Conservation (phyloP, 1,284 basidiomycete species). For the Schizophyllum commune region DNA sequence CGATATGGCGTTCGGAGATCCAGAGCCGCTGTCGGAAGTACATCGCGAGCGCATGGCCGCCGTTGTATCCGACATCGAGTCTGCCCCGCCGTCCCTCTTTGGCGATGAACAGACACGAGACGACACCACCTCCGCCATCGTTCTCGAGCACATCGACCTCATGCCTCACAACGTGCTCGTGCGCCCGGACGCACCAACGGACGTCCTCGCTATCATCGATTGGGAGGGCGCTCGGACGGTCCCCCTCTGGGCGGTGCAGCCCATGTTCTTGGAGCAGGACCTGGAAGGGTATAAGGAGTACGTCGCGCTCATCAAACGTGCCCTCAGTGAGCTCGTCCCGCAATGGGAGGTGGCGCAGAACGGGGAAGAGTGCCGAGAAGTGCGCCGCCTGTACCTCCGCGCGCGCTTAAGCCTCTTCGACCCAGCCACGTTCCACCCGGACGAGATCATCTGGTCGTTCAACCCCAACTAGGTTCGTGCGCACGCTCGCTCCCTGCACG, state of each 20-base stretch:
- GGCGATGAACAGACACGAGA: neutral
- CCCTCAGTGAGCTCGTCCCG: neutral
- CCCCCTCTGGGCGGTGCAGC: conserved; percentile 11
- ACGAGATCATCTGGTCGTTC: neutral
- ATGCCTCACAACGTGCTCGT: conserved; percentile 17
- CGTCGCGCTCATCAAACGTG: neutral
- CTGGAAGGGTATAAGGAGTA: neutral
- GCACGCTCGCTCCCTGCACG: neutral
- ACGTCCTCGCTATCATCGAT: conserved; percentile 16
- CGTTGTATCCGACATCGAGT: conserved; percentile 1
- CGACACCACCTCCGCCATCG: neutral
- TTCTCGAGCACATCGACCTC: conserved; percentile 12
- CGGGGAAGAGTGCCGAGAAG: neutral
- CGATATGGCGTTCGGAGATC: conserved; percentile 5
- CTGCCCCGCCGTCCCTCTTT: neutral
- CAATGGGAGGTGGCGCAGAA: neutral
- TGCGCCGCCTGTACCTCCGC: neutral
- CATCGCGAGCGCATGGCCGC: neutral
- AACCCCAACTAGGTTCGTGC: neutral
- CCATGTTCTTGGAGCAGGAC: neutral
- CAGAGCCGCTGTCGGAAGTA: conserved; percentile 1
- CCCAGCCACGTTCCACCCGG: neutral
- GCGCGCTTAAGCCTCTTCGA: neutral
- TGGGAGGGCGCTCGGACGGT: conserved; percentile 17
- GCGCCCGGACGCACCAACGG: conserved; percentile 7